Evolutionary conservation across 2,329 filamentous ascomycete genomes (phyloP), one percentile per base, ranked within the genome.

Genomic region (Xylaria sp.): DNA sequence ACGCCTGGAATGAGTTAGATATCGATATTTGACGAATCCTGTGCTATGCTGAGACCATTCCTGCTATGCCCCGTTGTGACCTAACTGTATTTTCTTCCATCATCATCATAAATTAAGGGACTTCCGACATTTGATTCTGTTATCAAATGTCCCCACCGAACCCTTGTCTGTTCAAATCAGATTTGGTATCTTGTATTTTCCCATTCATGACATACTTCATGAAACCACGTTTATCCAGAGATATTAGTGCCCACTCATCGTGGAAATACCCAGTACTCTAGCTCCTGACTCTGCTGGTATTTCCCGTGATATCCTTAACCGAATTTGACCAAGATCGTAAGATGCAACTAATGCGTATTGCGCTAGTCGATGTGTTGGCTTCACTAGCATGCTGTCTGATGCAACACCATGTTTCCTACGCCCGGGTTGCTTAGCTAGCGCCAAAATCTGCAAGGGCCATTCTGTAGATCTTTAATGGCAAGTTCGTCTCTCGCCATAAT

Each of bases 31-130:
- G 58, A 54, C 55, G 59, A 58, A 63, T 65, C 62, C 63, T 69
- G 56, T 62, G 45, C 63, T 64, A 70, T 64, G 68, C 59, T 61
- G 42, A 71, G 32, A 64, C 62, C 68, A 51, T 68, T 58, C 55
- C 64, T 55, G 32, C 58, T 65, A 63, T 69, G 55, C 57, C 51
- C 59, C 60, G 6, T 47, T 62, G 34, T 66, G 63, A 70, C 60
- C 64, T 58, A 48, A 59, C 51, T 65, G 55, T 45, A 61, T 66
- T 61, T 67, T 67, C 42, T 62, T 64, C 58, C 51, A 11, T 69
- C 54, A 63, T 71, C 65, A 71, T 70, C 68, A 66, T 67, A 47
- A 70, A 64, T 27, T 4, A 54, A 48, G 21, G 30, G 36, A 32
- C 32, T 39, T 39, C 58, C 9, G 14, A 53, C 27, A 30, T 54